Base-by-base conservation (phyloP, 2,329 filamentous ascomycete genomes). In the Albifimbria verrucaria region DNA sequence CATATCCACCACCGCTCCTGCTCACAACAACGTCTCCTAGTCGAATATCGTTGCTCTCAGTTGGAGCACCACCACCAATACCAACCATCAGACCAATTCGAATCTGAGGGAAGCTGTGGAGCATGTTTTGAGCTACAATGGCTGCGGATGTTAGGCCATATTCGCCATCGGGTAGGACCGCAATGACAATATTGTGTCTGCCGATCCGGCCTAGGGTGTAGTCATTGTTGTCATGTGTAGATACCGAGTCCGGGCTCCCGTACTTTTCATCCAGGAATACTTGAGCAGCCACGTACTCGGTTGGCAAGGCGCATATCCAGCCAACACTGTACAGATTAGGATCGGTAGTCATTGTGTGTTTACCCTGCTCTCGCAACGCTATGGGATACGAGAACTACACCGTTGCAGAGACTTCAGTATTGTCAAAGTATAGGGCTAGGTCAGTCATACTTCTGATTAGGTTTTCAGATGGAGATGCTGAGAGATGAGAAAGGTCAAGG, bases 141-240 rank as follows among this genome's bases (percentile, higher is more conserved):
- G 67, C 54, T 7, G 70, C 68, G 10, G 66, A 64, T 5, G 46
- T 50, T 17, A 49, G 63, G 3, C 68, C 68, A 44, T 67, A 66
- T 42, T 62, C 59, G 1, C 67, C 64, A 10, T 59, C 54, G 3
- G 68, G 67, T 7, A 68, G 48, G 32, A 52, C 52, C 2, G 60
- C 62, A 20, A 68, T 55, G 4, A 65, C 62, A 17, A 69, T 63
- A 46, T 63, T 64, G 48, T 69, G 64, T 4, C 51, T 44, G 6
- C 61, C 59, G 36, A 70, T 60, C 11, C 50, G 48, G 17, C 62
- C 61, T 3, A 63, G 39, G 4, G 52, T 60, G 47, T 69, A 67
- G 7, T n/a, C 24, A 41, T 66, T 67, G 39, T 56, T 58, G 50
- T 67, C 59, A 7, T 58, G 28, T 2, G 7, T 23, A 1, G 52